phyloP scores from a whole-genome alignment of 257 asterid genomes.

The Solanum sparsipilum region DNA sequence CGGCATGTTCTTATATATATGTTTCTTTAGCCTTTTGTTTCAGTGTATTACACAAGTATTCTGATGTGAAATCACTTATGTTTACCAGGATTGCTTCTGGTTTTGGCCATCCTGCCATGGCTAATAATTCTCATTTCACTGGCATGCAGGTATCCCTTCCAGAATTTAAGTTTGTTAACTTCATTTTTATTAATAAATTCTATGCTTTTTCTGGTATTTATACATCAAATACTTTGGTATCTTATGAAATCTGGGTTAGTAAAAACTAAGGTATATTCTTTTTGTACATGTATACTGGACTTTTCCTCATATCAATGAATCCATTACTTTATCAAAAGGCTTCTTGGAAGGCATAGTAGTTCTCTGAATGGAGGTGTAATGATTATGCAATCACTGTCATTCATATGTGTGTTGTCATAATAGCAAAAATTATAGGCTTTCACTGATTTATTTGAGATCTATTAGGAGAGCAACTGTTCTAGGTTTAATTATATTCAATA shows the following conservation, averaged over 20 bases:
- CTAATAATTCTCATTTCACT: slow-evolving; percentile 24
- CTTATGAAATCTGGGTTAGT: not conserved
- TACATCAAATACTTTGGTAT: not conserved
- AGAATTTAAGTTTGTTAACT: not conserved
- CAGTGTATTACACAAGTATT: not conserved
- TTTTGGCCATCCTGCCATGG: slow-evolving; percentile 10
- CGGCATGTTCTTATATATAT: not conserved
- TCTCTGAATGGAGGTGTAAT: not conserved
- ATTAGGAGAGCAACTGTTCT: not conserved
- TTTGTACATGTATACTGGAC: not conserved
- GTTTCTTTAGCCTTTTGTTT: not conserved
- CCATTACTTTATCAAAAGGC: not conserved
- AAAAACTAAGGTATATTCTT: not conserved
- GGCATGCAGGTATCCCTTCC: slow-evolving; percentile 28
- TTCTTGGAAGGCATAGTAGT: not conserved
- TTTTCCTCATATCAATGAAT: not conserved
- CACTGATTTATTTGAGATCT: not conserved
- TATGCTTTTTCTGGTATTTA: not conserved
- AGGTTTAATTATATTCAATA: not conserved
- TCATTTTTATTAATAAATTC: not conserved
- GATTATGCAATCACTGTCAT: not conserved
- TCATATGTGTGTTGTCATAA: not conserved
- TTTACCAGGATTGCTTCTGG: not conserved
- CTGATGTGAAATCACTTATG: not conserved
- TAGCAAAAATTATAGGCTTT: not conserved